Base-by-base conservation (phyloP, 257 asterid genomes). In the Solanum microdontum region DNA sequence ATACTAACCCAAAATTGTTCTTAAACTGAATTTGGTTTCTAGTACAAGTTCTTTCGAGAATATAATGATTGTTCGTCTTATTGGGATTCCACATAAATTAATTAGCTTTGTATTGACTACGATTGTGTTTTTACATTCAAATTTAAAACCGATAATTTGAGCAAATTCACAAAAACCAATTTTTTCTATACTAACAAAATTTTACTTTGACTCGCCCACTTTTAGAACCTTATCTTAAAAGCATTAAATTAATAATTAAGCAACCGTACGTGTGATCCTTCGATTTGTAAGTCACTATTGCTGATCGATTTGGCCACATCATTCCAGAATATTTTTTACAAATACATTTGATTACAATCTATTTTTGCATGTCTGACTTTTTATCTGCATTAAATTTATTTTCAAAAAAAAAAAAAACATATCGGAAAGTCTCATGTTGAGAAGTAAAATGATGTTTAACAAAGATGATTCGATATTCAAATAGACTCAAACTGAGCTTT, bases 361-460 rank as follows among this genome's bases (percentile, higher is more conserved):
- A 64, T 10, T 10, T n/a, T 64, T 24, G 7, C 8, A n/a, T 4
- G 32, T 10, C 24, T 62, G 13, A 62, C 30, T n/a, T 64, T 55
- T 2, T 64, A n/a, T n/a, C 3, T 64, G 2, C 8, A 10, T 64
- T n/a, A n/a, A 64, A 10, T n/a, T 64, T 26, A 28, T 15, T 33
- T 33, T 33, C n/a, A n/a, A n/a, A n/a, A n/a, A n/a, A n/a, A 2
- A 3, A 13, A 14, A 45, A 48, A 5, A 5, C 0, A 48, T 14
- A 48, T 51, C 1, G 0, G 0, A 19, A 19, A 7, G 4, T 55
- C 1, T 0, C 10, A 55, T 0, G 1, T 19, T 55, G 2, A 7
- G 4, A 55, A 1, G 0, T 55, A 19, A 55, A 55, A 55, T 0
- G 1, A 19, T 1, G 0, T 55, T 19, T 7, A 19, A 19, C 0